Evolutionary conservation across 2,329 filamentous ascomycete species (phyloP).

Genomic region (Calonectria crousiana): DNA sequence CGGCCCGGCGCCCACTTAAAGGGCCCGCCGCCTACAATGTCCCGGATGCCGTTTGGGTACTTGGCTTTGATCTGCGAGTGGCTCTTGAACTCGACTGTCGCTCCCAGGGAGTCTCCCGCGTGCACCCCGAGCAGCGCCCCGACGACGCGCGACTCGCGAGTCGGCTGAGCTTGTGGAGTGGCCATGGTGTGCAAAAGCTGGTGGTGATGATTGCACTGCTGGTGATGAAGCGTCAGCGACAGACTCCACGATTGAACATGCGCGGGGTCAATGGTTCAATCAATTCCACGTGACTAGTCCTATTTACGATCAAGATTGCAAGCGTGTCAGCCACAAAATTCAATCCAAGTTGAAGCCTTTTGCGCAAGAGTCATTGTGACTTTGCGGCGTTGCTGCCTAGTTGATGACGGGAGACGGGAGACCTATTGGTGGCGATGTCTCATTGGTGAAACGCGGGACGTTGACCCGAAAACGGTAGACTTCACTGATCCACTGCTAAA

Average conservation of each 20-base stretch:
- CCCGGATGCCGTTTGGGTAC: conserved; percentile 54
- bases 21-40: conserved; percentile 58
- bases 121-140: conserved; percentile 62
- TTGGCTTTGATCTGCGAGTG: conserved; percentile 48
- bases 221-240: neutral
- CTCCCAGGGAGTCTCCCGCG: conserved; percentile 60
- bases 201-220: neutral
- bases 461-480: neutral
- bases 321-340: neutral
- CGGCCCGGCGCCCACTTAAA: conserved; percentile 58
- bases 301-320: neutral
- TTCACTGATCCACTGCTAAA: neutral
- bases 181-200: conserved; percentile 11
- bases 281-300: neutral
- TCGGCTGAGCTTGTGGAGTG: neutral
- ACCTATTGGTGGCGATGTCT: neutral
- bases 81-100: conserved; percentile 57
- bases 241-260: neutral
- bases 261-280: neutral
- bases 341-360: neutral
- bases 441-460: neutral
- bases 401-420: neutral
- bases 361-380: neutral
- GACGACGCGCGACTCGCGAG: conserved; percentile 47
- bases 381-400: neutral